Evolutionary conservation across 768 basidiomycete species (phyloP), one percentile per base, ranked within the genome.

Genomic region (Russula emetica): DNA sequence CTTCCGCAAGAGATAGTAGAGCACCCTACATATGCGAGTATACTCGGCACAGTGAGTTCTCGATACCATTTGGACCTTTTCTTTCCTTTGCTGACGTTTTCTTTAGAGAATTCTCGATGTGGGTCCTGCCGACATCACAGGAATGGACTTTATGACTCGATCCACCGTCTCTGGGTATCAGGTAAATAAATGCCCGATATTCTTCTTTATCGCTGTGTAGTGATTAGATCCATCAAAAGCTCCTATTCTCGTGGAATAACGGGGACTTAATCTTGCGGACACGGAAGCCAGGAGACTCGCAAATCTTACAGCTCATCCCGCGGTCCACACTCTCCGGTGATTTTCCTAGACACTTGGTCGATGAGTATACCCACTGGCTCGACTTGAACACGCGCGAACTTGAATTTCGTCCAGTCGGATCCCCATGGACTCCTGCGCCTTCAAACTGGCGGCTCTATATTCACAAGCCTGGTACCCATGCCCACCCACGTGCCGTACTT

Each of bases 291-390:
- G 55, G 49, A 32, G 49, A 47, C n/a, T 22, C 38, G 24, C 47
- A 57, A 32, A n/a, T 50, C 7, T 52, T 64, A 20, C 58, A 79
- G 58, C 68, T 78, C 8, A 71, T 80, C 60, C 78, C 78, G 7
- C 71, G 57, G 10, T 70, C 49, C 28, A 57, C 3, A 40, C 67
- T 47, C 67, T 78, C 34, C 2, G 63, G 58, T 6, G 77, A 78
- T 64, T 64, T 78, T 8, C 77, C 78, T 5, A 42, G 14, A 28
- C 49, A 69, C 13, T 70, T 79, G 22, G 66, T 74, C 20, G 66
- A 70, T 1, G 68, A 74, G 18, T 70, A 74, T 58, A 61, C 67
- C 10, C 77, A 78, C 64, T 79, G 78, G 77, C 67, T 78, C 58
- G 54, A 73, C 44, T 20, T 74, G 42, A 44, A 56, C 44, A 44